phyloP scores from a whole-genome alignment of 495 filamentous ascomycete genomes.

The Talaromyces adpressus region DNA sequence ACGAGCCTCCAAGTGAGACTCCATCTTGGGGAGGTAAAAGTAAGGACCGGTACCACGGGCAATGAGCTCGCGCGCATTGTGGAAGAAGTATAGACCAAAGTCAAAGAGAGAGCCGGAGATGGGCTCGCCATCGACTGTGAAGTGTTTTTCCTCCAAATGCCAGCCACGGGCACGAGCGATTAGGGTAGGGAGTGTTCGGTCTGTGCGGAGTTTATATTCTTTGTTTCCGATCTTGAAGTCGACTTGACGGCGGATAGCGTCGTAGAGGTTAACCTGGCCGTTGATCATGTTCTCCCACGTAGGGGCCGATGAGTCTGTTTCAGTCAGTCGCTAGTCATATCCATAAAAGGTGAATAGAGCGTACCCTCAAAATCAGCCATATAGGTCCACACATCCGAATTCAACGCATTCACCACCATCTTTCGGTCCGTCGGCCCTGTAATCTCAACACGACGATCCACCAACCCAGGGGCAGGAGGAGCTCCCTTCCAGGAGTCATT shows the following conservation, averaged over 20 bases:
- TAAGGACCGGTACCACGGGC: conserved; percentile 83
- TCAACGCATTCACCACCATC: conserved; percentile 99
- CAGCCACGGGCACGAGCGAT: conserved; percentile 85
- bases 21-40: conserved; percentile 99
- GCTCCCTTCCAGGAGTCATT: conserved; percentile 92
- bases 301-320: conserved; percentile 83
- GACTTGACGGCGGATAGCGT: conserved; percentile 88
- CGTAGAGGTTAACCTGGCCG: conserved; percentile 96
- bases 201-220: conserved; percentile 94
- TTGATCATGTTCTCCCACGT: conserved; percentile 99
- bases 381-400: conserved; percentile 97
- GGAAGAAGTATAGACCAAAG: conserved; percentile 98
- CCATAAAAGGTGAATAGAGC: conserved; percentile 10
- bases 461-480: conserved; percentile 83
- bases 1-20: conserved; percentile 92
- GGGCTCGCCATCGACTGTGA: conserved; percentile 91
- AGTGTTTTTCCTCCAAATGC: conserved; percentile 98
- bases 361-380: conserved; percentile 98
- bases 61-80: conserved; percentile 89
- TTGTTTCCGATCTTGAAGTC: conserved; percentile 95
- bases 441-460: conserved; percentile 97
- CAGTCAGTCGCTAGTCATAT: conserved; percentile 7
- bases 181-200: conserved; percentile 69
- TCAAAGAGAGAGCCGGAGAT: conserved; percentile 94
- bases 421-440: conserved; percentile 96